A percentile compares a stretch with the other conserved stretches of the same genome.
Evolutionary conservation across 176 grass and related monocot species (phyloP).

Genomic region (Juncus effusus): DNA sequence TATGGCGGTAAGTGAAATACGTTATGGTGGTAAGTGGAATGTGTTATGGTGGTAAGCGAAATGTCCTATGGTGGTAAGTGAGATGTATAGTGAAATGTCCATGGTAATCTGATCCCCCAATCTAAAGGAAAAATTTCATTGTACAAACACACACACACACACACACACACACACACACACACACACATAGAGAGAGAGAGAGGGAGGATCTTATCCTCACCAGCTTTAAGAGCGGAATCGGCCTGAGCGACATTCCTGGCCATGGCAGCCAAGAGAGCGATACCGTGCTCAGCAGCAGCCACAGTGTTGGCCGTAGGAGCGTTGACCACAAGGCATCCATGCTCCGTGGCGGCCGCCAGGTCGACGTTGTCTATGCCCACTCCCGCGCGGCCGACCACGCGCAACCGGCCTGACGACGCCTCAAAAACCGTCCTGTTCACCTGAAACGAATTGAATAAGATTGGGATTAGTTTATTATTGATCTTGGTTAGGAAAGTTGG

Average conservation of each 20-base stretch:
- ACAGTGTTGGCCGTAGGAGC: conserved; percentile 84
- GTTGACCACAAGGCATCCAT: conserved; percentile 85
- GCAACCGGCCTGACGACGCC: conserved; percentile 50
- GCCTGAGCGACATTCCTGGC: conserved; percentile 73
- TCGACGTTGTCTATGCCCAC: conserved; percentile 95
- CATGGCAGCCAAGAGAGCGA: conserved; percentile 72
- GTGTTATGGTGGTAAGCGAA: too few species aligned
- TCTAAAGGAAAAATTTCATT: too few species aligned
- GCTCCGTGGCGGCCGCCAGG: conserved; percentile 81
- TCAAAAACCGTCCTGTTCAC: conserved; percentile 65
- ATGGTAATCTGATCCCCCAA: too few species aligned
- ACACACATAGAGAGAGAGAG: too few species aligned
- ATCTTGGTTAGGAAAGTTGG: neutral
- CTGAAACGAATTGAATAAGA: neutral
- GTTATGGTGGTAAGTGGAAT: too few species aligned
- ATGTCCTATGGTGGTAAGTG: too few species aligned
- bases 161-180: too few species aligned
- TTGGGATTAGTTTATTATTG: neutral
- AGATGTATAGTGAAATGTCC: too few species aligned
- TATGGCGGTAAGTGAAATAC: too few species aligned
- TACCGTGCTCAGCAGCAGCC: conserved; percentile 71
- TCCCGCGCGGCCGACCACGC: conserved; percentile 66
- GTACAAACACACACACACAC: too few species aligned
- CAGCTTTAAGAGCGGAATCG: conserved; percentile 69
- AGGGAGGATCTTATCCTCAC: conserved; percentile 22